phyloP scores from a whole-genome alignment of 2,329 filamentous ascomycete species.

The Penicillium psychrosexuale region DNA sequence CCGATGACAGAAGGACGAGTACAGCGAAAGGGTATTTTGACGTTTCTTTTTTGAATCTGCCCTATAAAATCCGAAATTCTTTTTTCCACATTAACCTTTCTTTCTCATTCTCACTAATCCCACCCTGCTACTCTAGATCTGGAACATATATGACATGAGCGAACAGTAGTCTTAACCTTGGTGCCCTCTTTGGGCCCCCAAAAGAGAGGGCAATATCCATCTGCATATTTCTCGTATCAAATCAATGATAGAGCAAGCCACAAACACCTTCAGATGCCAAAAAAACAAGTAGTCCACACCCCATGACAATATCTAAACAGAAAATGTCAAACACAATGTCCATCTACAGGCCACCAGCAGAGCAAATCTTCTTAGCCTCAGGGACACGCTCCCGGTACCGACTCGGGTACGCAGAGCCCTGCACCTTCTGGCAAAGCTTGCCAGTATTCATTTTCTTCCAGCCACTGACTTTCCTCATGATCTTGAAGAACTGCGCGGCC shows the following conservation, averaged over 20 bases:
- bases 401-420: conserved; percentile 19
- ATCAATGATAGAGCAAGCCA: not conserved
- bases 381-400: conserved; percentile 13
- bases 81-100: not conserved
- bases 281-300: not conserved
- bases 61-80: no score
- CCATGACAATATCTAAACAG: not conserved
- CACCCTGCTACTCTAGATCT: not conserved
- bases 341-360: conserved; percentile 14
- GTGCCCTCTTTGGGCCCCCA: not conserved
- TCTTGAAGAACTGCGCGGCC: conserved; percentile 20
- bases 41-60: no score
- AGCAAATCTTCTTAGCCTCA: conserved; percentile 16
- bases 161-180: not conserved
- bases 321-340: not conserved
- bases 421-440: conserved; percentile 23
- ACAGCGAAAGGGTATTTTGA: no score
- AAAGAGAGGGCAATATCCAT: not conserved
- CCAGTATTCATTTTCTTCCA: conserved; percentile 23
- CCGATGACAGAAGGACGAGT: no score
- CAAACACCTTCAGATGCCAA: not conserved
- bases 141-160: not conserved
- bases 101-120: not conserved
- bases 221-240: not conserved
- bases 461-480: conserved; percentile 18